Evolutionary conservation across 441 rosid species (phyloP).

Genomic region (Rhodomyrtus psidioides): DNA sequence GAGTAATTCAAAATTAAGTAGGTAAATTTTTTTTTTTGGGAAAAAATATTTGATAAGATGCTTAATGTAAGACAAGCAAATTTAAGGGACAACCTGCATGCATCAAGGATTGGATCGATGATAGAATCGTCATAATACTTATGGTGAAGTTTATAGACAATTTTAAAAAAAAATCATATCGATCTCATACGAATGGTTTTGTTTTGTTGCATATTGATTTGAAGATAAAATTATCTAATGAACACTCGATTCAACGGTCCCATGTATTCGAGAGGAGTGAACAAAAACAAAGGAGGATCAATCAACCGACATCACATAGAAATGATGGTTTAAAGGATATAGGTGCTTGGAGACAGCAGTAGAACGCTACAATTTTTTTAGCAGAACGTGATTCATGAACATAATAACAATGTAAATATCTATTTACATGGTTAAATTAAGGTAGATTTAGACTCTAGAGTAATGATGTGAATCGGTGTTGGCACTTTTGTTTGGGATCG

Average conservation of each 20-base stretch:
- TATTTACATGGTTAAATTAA: not conserved
- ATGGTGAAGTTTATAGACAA: not conserved
- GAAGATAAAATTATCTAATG: no score
- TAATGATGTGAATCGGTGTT: not conserved
- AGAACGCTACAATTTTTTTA: no score
- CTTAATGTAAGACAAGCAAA: not conserved
- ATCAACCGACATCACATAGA: no score
- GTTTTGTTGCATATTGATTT: no score
- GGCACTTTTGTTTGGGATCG: not conserved
- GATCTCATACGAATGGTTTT: no score
- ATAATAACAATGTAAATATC: no score
- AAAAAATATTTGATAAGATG: not conserved
- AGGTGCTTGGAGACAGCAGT: no score
- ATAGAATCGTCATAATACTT: not conserved
- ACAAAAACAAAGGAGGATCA: no score
- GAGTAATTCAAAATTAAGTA: not conserved
- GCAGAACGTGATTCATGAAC: not conserved
- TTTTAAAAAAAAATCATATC: not conserved
- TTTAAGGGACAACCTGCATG: not conserved
- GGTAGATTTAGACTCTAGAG: not conserved
- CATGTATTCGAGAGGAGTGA: no score
- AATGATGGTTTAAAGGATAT: no score
- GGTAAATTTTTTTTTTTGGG: not conserved
- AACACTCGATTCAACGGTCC: no score
- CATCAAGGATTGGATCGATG: not conserved